Base-by-base conservation (phyloP, 2,329 filamentous ascomycete genomes). In the Penicillium sp. region DNA sequence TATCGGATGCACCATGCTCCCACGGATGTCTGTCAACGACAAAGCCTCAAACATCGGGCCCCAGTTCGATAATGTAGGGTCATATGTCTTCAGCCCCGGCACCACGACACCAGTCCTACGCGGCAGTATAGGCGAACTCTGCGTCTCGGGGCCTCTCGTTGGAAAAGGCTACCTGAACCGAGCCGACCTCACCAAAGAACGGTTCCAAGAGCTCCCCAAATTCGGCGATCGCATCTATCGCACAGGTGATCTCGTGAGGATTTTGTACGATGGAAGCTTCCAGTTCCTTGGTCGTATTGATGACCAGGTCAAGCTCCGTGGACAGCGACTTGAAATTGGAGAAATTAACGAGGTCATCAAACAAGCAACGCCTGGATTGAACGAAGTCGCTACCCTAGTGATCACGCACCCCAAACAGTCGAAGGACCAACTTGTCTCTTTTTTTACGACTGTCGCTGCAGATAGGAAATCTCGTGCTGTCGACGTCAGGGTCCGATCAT, bases 251-350 rank as follows among this genome's bases (percentile, higher is more conserved):
- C 75, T 96, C 0, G 90, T 95, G 1, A 78, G 90, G 6, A 76
- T 95, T 15, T 70, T 95, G 7, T 77, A 88, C 46, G 85, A 96
- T 64, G 83, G 81, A 1, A 88, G 84, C 38, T 90, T 95, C 57
- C 85, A 91, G 49, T 96, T 96, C 63, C 75, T 94, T 2, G 90
- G 91, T 3, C 81, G 91, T 13, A 85, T 85, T 6, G 91, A 97
- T 63, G 88, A 95, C 48, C 90, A 97, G 68, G 84, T 95, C 54
- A 97, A 97, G 65, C 77, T 96, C 3, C 82, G 91, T 10, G 90
- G 90, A 0, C 90, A 96, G 65, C 78, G 90, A 13, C 77, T 97
- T 1, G 91, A 97, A 62, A 85, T 95, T 53, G 87, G 85, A 1
- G 90, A 97, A 70, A 95, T 96, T 66, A 93, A 95, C 58, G 83